These are phyloP conservation scores for Verruconis gallopava DNA, from an alignment of 2,329 filamentous ascomycete species.

Conservation along the genomic window DNA sequence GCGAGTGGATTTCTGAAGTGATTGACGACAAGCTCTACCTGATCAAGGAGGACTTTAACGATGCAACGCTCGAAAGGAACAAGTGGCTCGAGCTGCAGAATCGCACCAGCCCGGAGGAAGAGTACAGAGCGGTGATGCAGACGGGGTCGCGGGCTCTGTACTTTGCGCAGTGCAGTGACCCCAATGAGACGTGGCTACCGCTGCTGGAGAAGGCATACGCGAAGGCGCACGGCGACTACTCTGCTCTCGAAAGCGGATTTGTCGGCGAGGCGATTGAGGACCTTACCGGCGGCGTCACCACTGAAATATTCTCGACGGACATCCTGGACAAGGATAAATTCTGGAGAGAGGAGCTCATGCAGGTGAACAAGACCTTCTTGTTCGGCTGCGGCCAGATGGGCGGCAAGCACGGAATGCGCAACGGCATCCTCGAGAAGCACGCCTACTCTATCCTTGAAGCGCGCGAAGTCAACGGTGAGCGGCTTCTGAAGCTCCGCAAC, in stretches of 20 bases:
- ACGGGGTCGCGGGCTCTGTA: conserved; percentile 65
- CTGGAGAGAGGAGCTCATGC: conserved; percentile 68
- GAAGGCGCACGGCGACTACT: conserved; percentile 72
- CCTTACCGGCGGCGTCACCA: conserved; percentile 55
- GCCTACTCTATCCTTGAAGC: conserved; percentile 48
- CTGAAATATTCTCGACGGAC: conserved; percentile 54
- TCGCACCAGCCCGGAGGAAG: conserved; percentile 56
- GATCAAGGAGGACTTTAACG: conserved; percentile 70
- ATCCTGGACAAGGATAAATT: conserved; percentile 70
- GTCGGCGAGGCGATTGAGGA: conserved; percentile 51
- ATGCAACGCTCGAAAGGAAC: conserved; percentile 56
- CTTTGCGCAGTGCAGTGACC: conserved; percentile 62
- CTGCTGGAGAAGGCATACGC: conserved; percentile 73
- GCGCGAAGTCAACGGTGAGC: conserved; percentile 46
- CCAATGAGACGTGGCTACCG: conserved; percentile 73
- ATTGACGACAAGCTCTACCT: conserved; percentile 85
- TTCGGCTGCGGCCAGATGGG: conserved; percentile 60
- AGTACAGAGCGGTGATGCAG: conserved; percentile 58
- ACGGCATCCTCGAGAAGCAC: conserved; percentile 34
- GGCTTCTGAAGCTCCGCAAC: conserved; percentile 54
- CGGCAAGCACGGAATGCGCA: conserved; percentile 46
- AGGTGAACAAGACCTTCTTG: conserved; percentile 68
- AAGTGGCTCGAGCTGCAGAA: conserved; percentile 60
- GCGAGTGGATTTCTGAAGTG: conserved; percentile 71
- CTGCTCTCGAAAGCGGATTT: conserved; percentile 60